These are phyloP conservation scores for Wickerhamomyces canadensis DNA, from an alignment of 805 yeast genomes.

Conservation along the genomic window DNA sequence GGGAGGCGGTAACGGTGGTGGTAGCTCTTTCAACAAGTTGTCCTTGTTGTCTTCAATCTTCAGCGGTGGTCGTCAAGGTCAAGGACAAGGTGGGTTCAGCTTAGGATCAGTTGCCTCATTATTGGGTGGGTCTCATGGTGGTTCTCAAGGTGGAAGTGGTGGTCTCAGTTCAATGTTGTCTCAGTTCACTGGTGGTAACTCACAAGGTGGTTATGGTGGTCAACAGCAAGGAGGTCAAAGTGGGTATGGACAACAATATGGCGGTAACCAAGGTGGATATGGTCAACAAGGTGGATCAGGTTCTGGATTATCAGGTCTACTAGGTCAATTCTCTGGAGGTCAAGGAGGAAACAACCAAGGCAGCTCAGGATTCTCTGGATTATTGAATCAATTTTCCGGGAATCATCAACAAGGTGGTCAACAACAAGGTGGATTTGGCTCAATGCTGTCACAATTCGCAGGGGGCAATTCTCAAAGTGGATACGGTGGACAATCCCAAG, in stretches of 20 bases:
- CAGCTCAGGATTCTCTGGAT: conserved; percentile 1
- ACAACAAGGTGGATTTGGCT: neutral
- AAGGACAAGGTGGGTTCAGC: conserved; percentile 7
- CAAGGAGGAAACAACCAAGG: conserved; percentile 4
- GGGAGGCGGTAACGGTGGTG: conserved; percentile 10
- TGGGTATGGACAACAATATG: conserved; percentile 13
- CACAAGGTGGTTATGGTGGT: conserved; percentile 2
- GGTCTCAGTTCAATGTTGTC: conserved; percentile 5
- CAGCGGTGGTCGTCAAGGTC: conserved; percentile 4
- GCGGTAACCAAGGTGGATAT: conserved; percentile 8
- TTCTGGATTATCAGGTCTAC: conserved; percentile 5
- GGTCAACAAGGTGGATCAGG: conserved; percentile 4
- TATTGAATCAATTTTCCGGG: neutral
- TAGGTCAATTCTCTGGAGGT: conserved; percentile 1
- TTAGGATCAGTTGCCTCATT: conserved; percentile 11
- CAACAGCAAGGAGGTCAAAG: conserved; percentile 10
- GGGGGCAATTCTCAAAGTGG: neutral
- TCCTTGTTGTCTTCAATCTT: conserved; percentile 12
- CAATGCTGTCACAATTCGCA: too few species aligned
- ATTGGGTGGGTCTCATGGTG: conserved; percentile 4
- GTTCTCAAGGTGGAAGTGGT: too few species aligned
- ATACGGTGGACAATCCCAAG: neutral
- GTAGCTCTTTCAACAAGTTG: conserved; percentile 12
- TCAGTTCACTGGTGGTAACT: conserved; percentile 9
- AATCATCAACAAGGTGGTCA: neutral